Percentiles rank a stretch among this genome's conserved stretches.
These are phyloP conservation scores for Pseudogymnoascus sp. DNA, from an alignment of 2,329 filamentous ascomycete genomes.

Conservation along the genomic window DNA sequence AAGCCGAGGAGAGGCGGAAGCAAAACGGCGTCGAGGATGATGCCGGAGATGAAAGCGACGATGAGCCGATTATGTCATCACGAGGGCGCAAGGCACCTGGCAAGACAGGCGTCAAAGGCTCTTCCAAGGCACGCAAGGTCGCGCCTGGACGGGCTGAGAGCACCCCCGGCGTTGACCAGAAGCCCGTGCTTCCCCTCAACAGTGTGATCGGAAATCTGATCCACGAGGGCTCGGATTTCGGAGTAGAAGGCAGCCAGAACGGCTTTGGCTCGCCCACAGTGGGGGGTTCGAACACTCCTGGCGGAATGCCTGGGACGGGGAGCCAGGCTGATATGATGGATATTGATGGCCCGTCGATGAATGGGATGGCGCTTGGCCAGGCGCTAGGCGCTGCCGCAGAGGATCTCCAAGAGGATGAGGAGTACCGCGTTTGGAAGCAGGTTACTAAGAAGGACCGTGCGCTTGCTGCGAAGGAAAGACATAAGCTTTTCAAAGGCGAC, in stretches of 20 bases:
- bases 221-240: slow-evolving; percentile 65
- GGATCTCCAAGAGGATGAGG: slow-evolving; percentile 79
- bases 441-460: slow-evolving; percentile 96
- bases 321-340: slow-evolving; percentile 84
- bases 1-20: slow-evolving; percentile 76
- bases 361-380: slow-evolving; percentile 53
- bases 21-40: slow-evolving; percentile 80
- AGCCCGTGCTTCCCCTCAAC: slow-evolving; percentile 61
- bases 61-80: slow-evolving; percentile 97
- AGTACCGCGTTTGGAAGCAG: slow-evolving; percentile 98
- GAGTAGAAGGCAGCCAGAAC: slow-evolving; percentile 66
- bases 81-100: slow-evolving; percentile 79
- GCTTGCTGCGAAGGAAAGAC: slow-evolving; percentile 72
- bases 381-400: slow-evolving; percentile 59
- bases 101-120: slow-evolving; percentile 66
- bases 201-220: slow-evolving; percentile 49
- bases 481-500: slow-evolving; percentile 76
- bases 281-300: slow-evolving; percentile 67
- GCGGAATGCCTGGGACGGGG: slow-evolving; percentile 53
- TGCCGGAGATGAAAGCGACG: slow-evolving; percentile 83
- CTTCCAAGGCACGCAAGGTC: slow-evolving; percentile 58
- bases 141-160: slow-evolving; percentile 66
- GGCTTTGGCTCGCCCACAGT: slow-evolving; percentile 77
- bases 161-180: slow-evolving; percentile 67
- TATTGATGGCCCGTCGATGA: slow-evolving; percentile 66